phyloP scores from a whole-genome alignment of 306 rosid species.

The Pyrus bretschneideri region DNA sequence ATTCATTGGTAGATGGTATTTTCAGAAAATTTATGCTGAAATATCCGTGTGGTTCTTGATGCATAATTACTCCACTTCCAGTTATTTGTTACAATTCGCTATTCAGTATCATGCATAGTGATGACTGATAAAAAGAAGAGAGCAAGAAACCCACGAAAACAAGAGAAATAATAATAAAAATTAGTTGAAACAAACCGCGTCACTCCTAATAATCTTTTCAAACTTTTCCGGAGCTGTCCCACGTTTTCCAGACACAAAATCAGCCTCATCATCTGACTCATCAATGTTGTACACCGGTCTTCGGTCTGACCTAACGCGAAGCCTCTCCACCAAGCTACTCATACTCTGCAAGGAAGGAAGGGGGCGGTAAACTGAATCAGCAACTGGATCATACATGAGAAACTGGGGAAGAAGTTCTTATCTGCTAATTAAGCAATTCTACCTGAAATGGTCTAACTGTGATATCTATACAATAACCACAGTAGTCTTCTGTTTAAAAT shows the following conservation, averaged over 20 bases:
- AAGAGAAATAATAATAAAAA: not conserved
- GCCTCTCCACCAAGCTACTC: constrained; percentile 99
- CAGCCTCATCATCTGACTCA: constrained; percentile 89
- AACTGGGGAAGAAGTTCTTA: not conserved
- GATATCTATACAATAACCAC: not conserved
- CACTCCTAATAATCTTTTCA: constrained; percentile 75
- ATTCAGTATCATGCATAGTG: not conserved
- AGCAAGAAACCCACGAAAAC: not conserved
- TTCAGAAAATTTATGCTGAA: not conserved
- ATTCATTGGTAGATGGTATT: not conserved
- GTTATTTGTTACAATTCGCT: not conserved
- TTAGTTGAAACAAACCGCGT: constrained; percentile 48
- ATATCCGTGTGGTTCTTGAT: not conserved
- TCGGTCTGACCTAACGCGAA: constrained; percentile 93
- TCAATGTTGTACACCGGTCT: constrained; percentile 79
- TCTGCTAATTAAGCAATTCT: not conserved
- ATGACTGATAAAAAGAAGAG: not conserved
- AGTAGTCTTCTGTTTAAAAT: not conserved
- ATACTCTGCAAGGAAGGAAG: constrained; percentile 41
- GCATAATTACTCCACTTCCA: not conserved
- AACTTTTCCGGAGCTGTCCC: constrained; percentile 51
- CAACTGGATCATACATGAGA: not conserved
- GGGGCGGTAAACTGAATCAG: constrained; percentile 6
- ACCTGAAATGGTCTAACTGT: not conserved
- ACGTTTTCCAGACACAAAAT: constrained; percentile 48